Base-by-base conservation (phyloP, 352 stramenopile species). In the Aphanomyces euteiches region DNA sequence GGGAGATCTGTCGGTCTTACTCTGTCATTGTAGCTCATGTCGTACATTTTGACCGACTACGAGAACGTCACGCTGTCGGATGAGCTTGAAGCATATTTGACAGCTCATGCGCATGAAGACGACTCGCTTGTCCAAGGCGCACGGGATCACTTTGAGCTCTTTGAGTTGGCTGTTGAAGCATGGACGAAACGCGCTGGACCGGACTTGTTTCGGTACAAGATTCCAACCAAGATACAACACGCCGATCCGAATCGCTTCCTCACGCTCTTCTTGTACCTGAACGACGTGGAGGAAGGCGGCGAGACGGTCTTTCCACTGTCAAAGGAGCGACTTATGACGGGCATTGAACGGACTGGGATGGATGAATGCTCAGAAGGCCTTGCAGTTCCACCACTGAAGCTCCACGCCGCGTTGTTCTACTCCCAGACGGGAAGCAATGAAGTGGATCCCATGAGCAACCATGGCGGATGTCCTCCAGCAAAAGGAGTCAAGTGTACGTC, bases 201-300 rank as follows among this genome's bases (percentile, higher is more conserved):
- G 2, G 43, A n/a, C 43, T 17, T 50, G 4, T 70, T 70, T 63
- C 21, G 3, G n/a, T 70, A 70, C 64, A 53, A 6, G 17, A 21
- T 45, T 36, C 64, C 64, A 8, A 4, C 34, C 7, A 47, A 70
- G 17, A 39, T 70, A 19, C 47, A 70, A 47, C 64, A 70, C n/a
- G 47, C 56, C 39, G 64, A 70, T 43, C 67, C 67, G n/a, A 97
- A 97, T 76, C 77, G 90, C 36, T 90, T 90, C 72, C 83, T 83
- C 0, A 96, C 89, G n/a, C 77, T 97, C n/a, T 91, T 96, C 68
- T 84, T 90, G 72, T 97, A 97, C 75, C 76, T 97, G 13, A 90
- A 75, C 57, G 80, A 92, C 67, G 89, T 96, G 7, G 69, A 76
- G 45, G 77, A 88, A 38, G 90, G 90, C 21, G 90, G 90, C 39